These are phyloP conservation scores for Pestalotiopsis sp. DNA, from an alignment of 2,329 filamentous ascomycete genomes.

Conservation along the genomic window DNA sequence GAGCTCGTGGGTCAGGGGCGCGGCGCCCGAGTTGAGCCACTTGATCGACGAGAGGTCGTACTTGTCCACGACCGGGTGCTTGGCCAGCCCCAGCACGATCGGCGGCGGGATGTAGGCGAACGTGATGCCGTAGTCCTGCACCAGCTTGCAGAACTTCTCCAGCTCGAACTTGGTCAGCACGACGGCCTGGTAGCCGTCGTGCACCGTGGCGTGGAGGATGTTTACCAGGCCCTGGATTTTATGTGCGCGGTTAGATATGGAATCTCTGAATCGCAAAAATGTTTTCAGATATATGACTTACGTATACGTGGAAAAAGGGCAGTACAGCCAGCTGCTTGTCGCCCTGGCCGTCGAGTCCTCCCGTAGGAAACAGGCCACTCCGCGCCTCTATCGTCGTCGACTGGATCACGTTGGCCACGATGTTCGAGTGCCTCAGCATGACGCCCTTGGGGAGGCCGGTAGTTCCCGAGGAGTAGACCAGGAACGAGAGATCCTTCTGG, in stretches of 20 bases:
- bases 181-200: constrained; percentile 67
- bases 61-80: constrained; percentile 75
- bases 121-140: constrained; percentile 76
- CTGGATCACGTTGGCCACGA: constrained; percentile 74
- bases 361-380: constrained; percentile 56
- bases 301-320: constrained; percentile 92
- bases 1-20: constrained; percentile 80
- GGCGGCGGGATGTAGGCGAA: constrained; percentile 85
- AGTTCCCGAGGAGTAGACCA: constrained; percentile 89
- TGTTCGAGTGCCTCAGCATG: constrained; percentile 80
- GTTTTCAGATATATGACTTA: constrained; percentile 38
- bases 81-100: constrained; percentile 77
- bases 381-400: constrained; percentile 53
- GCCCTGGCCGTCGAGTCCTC: constrained; percentile 60
- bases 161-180: constrained; percentile 83
- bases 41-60: constrained; percentile 80
- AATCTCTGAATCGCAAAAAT: not conserved
- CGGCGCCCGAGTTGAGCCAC: constrained; percentile 86
- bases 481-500: constrained; percentile 74
- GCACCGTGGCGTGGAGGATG: constrained; percentile 68
- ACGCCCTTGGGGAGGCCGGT: constrained; percentile 93
- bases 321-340: constrained; percentile 79
- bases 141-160: constrained; percentile 73
- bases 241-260: not conserved
- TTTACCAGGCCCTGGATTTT: constrained; percentile 64